Evolutionary conservation across 208 protist species (phyloP), one percentile per base, ranked within the genome.

Genomic region (Leishmania tropica): DNA sequence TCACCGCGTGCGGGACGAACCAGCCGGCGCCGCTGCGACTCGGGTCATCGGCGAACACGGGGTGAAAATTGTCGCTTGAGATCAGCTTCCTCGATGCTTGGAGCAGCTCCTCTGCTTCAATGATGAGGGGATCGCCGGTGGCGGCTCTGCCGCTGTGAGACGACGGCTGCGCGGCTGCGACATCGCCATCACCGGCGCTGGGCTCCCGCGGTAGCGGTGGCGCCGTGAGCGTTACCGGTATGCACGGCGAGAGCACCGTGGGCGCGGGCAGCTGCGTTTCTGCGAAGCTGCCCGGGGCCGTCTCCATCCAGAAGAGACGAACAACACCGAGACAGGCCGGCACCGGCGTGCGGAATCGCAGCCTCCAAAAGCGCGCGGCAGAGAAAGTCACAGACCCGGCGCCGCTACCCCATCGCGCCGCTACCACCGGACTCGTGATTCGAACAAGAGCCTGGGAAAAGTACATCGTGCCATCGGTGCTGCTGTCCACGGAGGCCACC

Each of bases 311-410:
- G 21, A 95, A 83, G 1, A 94, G 76, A 5, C 88, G 84, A 37
- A 91, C 92, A 19, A 97, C 40, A 8, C 94, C 92, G 28, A 92
- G 74, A 19, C 54, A 81, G 4, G 75, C 62, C 17, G 94, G 94
- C 8, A 95, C 48, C 1, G 76, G 51, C 0, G 76, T 83, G 42
- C 83, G 24, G 68, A 97, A 94, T 64, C 85, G 84, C 75, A 97
- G 40, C 2, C 90, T 85, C 94, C 94, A 97, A 79, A 90, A 91
- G 5, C 91, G 89, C 8, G 87, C 84, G 8, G 86, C 86, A 51
- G 28, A 64, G 19, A 51, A 24, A 28, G 76, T 58, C 17, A 72
- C 71, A 56, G 45, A 73, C 45, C 80, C 76, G 5, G 67, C 56
- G 3, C 73, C 53, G 35, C 51, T 73, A 21, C 75, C 74, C 84